A percentile compares a stretch with the other conserved stretches of the same genome.
Evolutionary conservation across 1,139 yeast species (phyloP).

Genomic region (Nakaseomyces kungkrabaensis): DNA sequence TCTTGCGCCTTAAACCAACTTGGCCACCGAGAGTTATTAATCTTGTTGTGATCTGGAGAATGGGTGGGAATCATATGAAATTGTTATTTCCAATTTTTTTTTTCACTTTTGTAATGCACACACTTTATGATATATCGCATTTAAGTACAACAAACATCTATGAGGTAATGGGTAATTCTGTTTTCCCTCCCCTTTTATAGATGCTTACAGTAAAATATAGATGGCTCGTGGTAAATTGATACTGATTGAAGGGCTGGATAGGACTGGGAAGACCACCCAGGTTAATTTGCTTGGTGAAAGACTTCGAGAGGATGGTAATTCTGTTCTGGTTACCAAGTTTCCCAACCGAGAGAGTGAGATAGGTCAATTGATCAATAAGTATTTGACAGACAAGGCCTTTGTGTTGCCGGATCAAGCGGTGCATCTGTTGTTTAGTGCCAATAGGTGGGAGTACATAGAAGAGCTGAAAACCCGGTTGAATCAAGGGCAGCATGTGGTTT

Average conservation of each 20-base stretch:
- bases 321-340: conserved; percentile 41
- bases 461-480: conserved; percentile 39
- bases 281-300: conserved; percentile 39
- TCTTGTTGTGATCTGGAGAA: background rate
- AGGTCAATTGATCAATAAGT: conserved; percentile 68
- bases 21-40: conserved; percentile 13
- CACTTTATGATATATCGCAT: no score
- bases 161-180: no score
- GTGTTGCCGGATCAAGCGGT: conserved; percentile 62
- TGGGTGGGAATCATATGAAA: background rate
- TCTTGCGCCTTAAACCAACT: conserved; percentile 18
- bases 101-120: no score
- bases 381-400: conserved; percentile 45
- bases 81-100: no score
- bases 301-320: conserved; percentile 21
- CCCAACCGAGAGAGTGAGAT: conserved; percentile 81
- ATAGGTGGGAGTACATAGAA: conserved; percentile 75
- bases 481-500: conserved; percentile 49
- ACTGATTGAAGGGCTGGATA: conserved; percentile 83
- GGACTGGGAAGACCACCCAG: conserved; percentile 94
- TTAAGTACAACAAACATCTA: no score
- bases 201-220: background rate
- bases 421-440: conserved; percentile 84
- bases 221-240: conserved; percentile 49
- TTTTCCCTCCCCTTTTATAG: no score